phyloP scores from a whole-genome alignment of 2,329 filamentous ascomycete genomes.

The Ceratocystis colombiana region DNA sequence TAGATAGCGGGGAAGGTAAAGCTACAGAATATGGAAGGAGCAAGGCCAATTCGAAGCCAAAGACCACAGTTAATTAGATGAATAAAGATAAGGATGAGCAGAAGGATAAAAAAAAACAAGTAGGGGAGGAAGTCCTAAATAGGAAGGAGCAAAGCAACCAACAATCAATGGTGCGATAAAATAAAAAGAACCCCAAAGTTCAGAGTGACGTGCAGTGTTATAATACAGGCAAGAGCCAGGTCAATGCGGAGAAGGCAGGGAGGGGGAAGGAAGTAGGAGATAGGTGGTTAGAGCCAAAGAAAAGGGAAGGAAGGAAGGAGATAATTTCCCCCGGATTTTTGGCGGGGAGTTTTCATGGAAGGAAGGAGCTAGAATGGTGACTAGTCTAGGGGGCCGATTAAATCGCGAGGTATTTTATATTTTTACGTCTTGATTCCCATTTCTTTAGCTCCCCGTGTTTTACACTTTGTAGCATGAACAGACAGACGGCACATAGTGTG shows the following conservation, averaged over 20 bases:
- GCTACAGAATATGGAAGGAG: background rate
- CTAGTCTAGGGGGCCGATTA: background rate
- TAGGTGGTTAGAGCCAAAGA: background rate
- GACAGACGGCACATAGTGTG: background rate
- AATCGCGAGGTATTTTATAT: background rate
- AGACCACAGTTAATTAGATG: no score
- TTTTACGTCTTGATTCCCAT: background rate
- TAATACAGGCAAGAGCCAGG: background rate
- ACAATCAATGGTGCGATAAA: background rate
- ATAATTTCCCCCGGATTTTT: slow-evolving; percentile 12
- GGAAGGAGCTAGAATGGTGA: background rate
- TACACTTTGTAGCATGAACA: background rate
- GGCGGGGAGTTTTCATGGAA: background rate
- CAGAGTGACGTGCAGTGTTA: slow-evolving; percentile 6
- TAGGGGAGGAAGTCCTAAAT: background rate
- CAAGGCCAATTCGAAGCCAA: no score
- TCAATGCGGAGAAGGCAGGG: slow-evolving; percentile 1
- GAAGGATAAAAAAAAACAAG: background rate
- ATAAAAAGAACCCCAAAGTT: background rate
- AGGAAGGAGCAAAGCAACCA: background rate
- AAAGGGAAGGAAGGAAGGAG: slow-evolving; percentile 4
- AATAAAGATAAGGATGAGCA: background rate
- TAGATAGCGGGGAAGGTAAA: background rate
- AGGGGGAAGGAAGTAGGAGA: background rate
- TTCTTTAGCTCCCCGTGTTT: background rate